Base-by-base conservation (phyloP, 2,329 filamentous ascomycete species). In the Talaromyces sp. region DNA sequence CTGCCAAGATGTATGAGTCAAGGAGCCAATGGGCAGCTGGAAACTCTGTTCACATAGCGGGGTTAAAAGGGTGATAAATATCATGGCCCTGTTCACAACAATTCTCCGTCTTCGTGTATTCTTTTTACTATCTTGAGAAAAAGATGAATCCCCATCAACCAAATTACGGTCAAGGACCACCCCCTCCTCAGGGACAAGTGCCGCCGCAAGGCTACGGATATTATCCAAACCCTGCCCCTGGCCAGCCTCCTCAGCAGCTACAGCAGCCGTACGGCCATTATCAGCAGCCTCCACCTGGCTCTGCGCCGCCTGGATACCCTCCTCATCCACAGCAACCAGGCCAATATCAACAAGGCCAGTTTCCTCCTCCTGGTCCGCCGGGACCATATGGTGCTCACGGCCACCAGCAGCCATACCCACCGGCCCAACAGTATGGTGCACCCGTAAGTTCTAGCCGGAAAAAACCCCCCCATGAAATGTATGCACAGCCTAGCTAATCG, bases 231-330 rank as follows among this genome's bases (percentile, higher is more conserved):
- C 42, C 42, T 47, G 14, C 44, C 23, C 8, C 44, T 12, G 44
- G 44, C 10, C 44, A 47, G 18, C 18, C 18, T 27, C 44, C 44
- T 18, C 18, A 47, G 9, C 42, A 47, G 7, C 42, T 27, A 16
- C 44, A 47, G 23, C 44, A 27, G 18, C 44, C 18, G n/a, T 23
- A 47, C 4, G 44, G 44, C 18, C 23, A 47, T 27, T 47, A 47
- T 27, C 44, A 47, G 18, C 60, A 47, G 18, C 60, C 61, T 34
- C 63, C 63, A 12, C 31, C 40, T 23, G 63, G 61, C 3, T 61
- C 62, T 57, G 57, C 60, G 12, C 61, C 57, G n/a, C 61, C 57
- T 40, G 62, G 62, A 30, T 56, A 63, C 4, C n/a, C 61, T 51
- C 56, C 63, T n/a, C 59, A 60, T 14, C 61, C 61, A 18, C 57